A percentile compares a stretch with the other conserved stretches of the same genome.
Evolutionary conservation across 2,329 filamentous ascomycete species (phyloP).

Genomic region (Trichoderma cornu-damae): DNA sequence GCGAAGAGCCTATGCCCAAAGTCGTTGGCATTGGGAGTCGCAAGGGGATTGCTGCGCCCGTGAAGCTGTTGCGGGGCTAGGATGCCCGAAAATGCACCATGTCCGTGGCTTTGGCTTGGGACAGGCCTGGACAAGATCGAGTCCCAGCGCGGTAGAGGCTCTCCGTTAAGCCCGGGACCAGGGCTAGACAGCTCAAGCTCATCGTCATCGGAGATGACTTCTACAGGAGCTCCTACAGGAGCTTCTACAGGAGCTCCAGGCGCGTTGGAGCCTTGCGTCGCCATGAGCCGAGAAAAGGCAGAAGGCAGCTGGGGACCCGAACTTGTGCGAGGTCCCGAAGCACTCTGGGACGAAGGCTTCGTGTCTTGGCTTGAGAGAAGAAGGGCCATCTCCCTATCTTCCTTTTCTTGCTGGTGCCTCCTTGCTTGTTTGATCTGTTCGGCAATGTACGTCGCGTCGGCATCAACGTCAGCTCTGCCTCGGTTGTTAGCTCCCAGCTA

Average conservation of each 20-base stretch:
- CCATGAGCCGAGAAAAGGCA: slow-evolving; percentile 20
- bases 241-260: not conserved
- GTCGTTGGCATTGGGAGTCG: not conserved
- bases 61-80: not conserved
- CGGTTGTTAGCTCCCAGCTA: slow-evolving; percentile 21
- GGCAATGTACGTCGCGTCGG: slow-evolving; percentile 27
- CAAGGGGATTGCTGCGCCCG: not conserved
- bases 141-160: not conserved
- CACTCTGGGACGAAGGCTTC: not conserved
- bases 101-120: not conserved
- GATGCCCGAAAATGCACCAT: not conserved
- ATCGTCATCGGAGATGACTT: not conserved
- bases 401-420: slow-evolving; percentile 28
- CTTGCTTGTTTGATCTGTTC: slow-evolving; percentile 35
- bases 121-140: not conserved
- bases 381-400: slow-evolving; percentile 29
- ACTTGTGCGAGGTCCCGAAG: not conserved
- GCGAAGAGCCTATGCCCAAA: not conserved
- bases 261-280: slow-evolving; percentile 19
- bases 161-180: not conserved
- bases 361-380: slow-evolving; percentile 26
- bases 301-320: not conserved
- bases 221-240: not conserved
- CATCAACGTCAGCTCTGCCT: slow-evolving; percentile 34
- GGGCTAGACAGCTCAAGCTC: not conserved